Evolutionary conservation across 495 filamentous ascomycete species (phyloP).

Genomic region (Aspergillus haitiensis): DNA sequence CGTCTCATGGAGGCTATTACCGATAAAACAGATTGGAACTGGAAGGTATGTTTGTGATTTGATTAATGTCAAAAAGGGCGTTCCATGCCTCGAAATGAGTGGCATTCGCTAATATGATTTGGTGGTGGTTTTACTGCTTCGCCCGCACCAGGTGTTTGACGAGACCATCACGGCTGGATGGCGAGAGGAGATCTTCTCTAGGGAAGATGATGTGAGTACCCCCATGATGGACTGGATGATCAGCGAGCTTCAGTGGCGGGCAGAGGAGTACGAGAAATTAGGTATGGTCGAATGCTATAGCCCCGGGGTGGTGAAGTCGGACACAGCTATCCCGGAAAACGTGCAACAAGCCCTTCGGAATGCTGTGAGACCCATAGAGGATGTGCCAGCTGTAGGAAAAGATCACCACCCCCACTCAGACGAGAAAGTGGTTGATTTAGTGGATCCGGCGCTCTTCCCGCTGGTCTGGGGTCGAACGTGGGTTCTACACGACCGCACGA

Average conservation of each 20-base stretch:
- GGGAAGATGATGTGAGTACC: constrained; percentile 35
- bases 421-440: constrained; percentile 10
- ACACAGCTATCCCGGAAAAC: neutral
- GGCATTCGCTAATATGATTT: neutral
- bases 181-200: constrained; percentile 16
- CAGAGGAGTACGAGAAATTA: constrained; percentile 4
- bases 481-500: neutral
- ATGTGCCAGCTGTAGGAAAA: neutral
- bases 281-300: neutral
- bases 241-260: constrained; percentile 51
- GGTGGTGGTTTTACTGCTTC: neutral
- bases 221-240: constrained; percentile 55
- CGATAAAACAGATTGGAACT: constrained; percentile 49
- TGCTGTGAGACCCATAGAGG: constrained; percentile 6
- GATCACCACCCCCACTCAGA: constrained; percentile 18
- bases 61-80: neutral
- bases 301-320: constrained; percentile 14
- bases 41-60: constrained; percentile 11
- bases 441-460: constrained; percentile 17
- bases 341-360: neutral
- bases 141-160: constrained; percentile 5
- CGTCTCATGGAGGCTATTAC: constrained; percentile 38
- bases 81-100: no score
- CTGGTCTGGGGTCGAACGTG: constrained; percentile 7
- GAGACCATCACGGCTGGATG: constrained; percentile 10